Base-by-base conservation (phyloP, 441 rosid species). In the Rhodomyrtus psidioides region DNA sequence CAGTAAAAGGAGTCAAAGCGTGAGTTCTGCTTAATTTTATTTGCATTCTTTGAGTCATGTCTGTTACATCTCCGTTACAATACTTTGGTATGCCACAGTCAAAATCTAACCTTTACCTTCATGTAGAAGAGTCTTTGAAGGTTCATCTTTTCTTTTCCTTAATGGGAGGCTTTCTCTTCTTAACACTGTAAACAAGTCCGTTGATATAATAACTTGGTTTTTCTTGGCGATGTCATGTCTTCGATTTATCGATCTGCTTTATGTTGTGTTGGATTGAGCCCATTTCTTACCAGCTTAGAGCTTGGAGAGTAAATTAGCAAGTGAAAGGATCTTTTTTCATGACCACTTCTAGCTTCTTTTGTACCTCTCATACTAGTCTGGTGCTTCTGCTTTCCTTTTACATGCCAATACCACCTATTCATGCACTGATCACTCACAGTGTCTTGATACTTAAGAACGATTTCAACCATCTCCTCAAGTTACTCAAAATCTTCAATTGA, bases 1-100 rank as follows among this genome's bases (percentile, higher is more conserved):
- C 94, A 23, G 95, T 93, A 51, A 93, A 88, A 91, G 86, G 90
- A 70, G 90, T 89, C 28, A 93, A 91, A 93, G 95, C 95, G 98
- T 95, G 92, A 85, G 98, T 76, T 57, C 87, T 60, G 23, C 79
- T 86, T 34, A 60, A 44, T 74, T 7, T 65, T 60, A 34, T 51
- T 46, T 12, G 39, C 46, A 16, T 59, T 4, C 30, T 42, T 51
- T 10, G 24, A 54, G 10, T 19, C 24, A n/a, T 55, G 57, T 56
- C 58, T 83, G 24, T 16, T 70, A 42, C 79, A 1, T 70, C 79
- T 70, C 79, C 0, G 1, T 34, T 10, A 10, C 49, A 34, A 39
- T 5, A 27, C 79, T 70, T 70, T 39, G 49, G n/a, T 65, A 65
- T 0, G 79, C 79, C 13, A 65, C 15, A 65, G 49, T 65, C 39